phyloP scores from a whole-genome alignment of 2,329 filamentous ascomycete genomes.

The Elsinoe arachidis region DNA sequence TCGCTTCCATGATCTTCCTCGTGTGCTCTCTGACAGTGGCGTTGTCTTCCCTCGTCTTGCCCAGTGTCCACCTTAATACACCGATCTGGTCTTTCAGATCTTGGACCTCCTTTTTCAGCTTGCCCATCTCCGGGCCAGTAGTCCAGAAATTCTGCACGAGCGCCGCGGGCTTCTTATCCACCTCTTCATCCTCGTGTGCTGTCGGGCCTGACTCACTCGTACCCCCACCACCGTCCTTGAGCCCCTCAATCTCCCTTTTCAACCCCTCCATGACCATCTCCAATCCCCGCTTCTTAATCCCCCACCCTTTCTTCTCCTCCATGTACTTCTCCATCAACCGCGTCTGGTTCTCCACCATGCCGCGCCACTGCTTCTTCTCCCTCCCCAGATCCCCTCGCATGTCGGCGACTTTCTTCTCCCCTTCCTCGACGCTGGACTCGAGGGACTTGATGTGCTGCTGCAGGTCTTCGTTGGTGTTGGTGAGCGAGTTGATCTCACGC shows the following conservation, averaged over 20 bases:
- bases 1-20: slow-evolving; percentile 11
- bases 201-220: not conserved
- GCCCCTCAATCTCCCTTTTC: not conserved
- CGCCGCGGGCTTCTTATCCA: not conserved
- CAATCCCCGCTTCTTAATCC: slow-evolving; percentile 31
- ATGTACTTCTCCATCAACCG: slow-evolving; percentile 36
- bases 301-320: slow-evolving; percentile 36
- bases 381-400: slow-evolving; percentile 34
- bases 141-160: not conserved
- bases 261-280: not conserved
- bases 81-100: slow-evolving; percentile 16
- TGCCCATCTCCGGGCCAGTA: not conserved
- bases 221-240: not conserved
- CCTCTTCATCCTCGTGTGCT: not conserved
- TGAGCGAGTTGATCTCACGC: slow-evolving; percentile 43
- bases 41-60: slow-evolving; percentile 14
- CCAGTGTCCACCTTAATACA: slow-evolving; percentile 14
- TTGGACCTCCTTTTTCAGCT: slow-evolving; percentile 14
- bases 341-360: slow-evolving; percentile 43
- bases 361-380: slow-evolving; percentile 42
- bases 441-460: slow-evolving; percentile 39
- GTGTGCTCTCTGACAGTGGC: slow-evolving; percentile 13
- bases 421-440: slow-evolving; percentile 42
- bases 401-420: slow-evolving; percentile 41
- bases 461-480: slow-evolving; percentile 43